Base-by-base conservation (phyloP, 306 rosid species). In the Vigna unguiculata region DNA sequence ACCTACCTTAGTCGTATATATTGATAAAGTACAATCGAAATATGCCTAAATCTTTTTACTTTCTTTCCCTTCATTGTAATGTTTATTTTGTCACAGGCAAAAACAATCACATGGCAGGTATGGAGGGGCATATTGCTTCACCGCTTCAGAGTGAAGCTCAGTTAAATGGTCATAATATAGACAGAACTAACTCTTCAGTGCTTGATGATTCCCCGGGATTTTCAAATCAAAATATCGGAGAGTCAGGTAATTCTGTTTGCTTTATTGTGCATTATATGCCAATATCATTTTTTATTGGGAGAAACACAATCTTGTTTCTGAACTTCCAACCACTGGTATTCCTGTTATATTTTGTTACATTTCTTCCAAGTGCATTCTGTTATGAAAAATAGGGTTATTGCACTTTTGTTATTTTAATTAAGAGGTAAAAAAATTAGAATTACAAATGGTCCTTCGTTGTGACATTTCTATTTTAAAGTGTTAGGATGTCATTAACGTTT, bases 121-220 rank as follows among this genome's bases (percentile, higher is more conserved):
- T 78, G 75, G 84, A 77, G 76, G 85, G 83, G 60, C 75, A 76
- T 66, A 80, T 52, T 78, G 82, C 81, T 72, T 72, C 77, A 72
- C 82, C 90, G 6, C 78, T 76, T 57, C 82, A 86, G 80, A 64
- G 74, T 75, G 86, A 88, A 83, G 86, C 83, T 86, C 90, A 84
- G 54, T 63, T 76, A 82, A 74, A 83, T 47, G 74, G 83, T 80
- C 87, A 88, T 48, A 80, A 85, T 71, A 17, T 77, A 38, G 72
- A 64, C 25, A 69, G 58, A 51, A 70, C 72, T 55, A 84, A 83
- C 87, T 49, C 87, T 85, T 80, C 86, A 22, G 84, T 80, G 41
- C 85, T 63, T 14, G 91, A 91, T 30, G 90, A 88, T 65, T 90
- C 91, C 81, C 90, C 92, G 1, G 92, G 89, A 70, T 87, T 88